Evolutionary conservation across 805 yeast genomes (phyloP).

Genomic region (Ogataea methanolica): DNA sequence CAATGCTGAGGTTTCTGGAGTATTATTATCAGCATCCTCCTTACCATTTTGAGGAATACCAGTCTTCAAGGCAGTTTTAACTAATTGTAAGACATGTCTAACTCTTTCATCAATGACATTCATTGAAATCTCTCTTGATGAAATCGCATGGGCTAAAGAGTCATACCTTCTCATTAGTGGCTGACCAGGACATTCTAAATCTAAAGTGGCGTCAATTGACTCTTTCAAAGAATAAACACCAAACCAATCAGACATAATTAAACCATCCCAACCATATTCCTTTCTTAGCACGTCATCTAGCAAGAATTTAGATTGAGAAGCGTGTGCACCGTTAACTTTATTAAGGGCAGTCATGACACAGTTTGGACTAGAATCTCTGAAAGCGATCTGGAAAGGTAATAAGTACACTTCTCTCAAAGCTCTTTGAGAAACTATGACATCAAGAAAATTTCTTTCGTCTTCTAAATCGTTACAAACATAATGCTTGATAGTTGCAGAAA

Average conservation of each 20-base stretch:
- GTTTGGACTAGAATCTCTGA: slow-evolving; percentile 47
- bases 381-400: slow-evolving; percentile 60
- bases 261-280: slow-evolving; percentile 59
- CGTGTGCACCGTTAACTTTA: slow-evolving; percentile 58
- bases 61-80: slow-evolving; percentile 37
- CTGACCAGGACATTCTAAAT: slow-evolving; percentile 68
- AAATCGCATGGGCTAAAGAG: slow-evolving; percentile 39
- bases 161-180: slow-evolving; percentile 40
- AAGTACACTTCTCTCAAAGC: slow-evolving; percentile 64
- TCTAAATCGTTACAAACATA: slow-evolving; percentile 63
- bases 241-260: slow-evolving; percentile 62
- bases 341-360: slow-evolving; percentile 62
- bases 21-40: slow-evolving; percentile 37
- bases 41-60: slow-evolving; percentile 40
- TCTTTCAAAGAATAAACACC: slow-evolving; percentile 49
- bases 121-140: slow-evolving; percentile 36
- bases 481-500: slow-evolving; percentile 60
- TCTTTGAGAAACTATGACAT: slow-evolving; percentile 51
- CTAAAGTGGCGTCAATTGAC: slow-evolving; percentile 52
- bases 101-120: slow-evolving; percentile 45
- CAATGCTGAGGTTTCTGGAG: slow-evolving; percentile 41
- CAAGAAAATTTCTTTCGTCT: slow-evolving; percentile 46
- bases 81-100: slow-evolving; percentile 42
- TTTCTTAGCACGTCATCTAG: slow-evolving; percentile 44
- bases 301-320: slow-evolving; percentile 41